Evolutionary conservation across 1,139 yeast species (phyloP).

Genomic region (Kodamaea alishanica): DNA sequence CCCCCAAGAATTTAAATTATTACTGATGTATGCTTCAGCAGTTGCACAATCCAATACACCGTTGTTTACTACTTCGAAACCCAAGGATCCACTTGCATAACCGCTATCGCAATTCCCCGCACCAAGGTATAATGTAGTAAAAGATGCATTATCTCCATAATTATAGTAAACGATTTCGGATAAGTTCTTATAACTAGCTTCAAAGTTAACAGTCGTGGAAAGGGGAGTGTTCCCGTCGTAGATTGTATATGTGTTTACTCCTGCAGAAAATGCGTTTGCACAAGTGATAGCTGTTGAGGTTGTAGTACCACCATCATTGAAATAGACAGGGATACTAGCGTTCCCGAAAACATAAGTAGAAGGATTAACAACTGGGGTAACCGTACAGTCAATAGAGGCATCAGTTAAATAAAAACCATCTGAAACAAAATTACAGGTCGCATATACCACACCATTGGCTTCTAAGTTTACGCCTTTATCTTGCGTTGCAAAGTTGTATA

Average conservation of each 20-base stretch:
- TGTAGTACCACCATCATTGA: slow-evolving; percentile 23
- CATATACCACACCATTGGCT: slow-evolving; percentile 6
- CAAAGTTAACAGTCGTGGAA: slow-evolving; percentile 11
- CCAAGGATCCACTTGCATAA: slow-evolving; percentile 21
- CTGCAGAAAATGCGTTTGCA: slow-evolving; percentile 19
- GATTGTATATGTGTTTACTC: slow-evolving; percentile 24
- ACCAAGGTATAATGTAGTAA: slow-evolving; percentile 12
- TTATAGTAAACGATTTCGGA: too few relatives aligned
- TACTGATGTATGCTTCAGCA: slow-evolving; percentile 18
- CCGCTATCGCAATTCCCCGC: slow-evolving; percentile 24
- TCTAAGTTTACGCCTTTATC: slow-evolving; percentile 4
- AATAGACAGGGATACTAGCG: slow-evolving; percentile 25
- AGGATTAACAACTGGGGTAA: too few relatives aligned
- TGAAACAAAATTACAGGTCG: not conserved
- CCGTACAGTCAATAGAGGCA: too few relatives aligned
- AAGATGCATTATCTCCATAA: too few relatives aligned
- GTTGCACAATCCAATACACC: slow-evolving; percentile 20
- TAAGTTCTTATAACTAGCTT: too few relatives aligned
- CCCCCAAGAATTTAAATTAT: slow-evolving; percentile 21
- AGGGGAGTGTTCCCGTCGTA: slow-evolving; percentile 22
- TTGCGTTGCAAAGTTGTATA: slow-evolving; percentile 25
- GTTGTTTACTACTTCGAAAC: slow-evolving; percentile 13
- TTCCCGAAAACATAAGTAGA: slow-evolving; percentile 12
- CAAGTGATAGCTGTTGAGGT: slow-evolving; percentile 17
- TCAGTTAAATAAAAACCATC: too few relatives aligned